These are phyloP conservation scores for Rhizoctonia solani DNA, from an alignment of 1,284 basidiomycete species.

Conservation along the genomic window DNA sequence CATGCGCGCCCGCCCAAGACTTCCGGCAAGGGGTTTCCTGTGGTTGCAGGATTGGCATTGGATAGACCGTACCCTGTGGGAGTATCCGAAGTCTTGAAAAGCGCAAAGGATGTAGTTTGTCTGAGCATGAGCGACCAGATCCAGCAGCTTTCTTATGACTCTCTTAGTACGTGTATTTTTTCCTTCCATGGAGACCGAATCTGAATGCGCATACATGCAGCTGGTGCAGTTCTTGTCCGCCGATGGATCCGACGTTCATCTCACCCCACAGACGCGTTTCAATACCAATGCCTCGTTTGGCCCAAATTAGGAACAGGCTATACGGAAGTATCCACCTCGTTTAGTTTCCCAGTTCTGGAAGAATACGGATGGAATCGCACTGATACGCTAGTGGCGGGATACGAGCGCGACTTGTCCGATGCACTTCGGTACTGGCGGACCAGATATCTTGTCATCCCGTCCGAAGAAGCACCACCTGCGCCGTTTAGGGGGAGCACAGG, in stretches of 20 bases:
- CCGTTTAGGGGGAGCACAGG: constrained; percentile 4
- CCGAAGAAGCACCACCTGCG: constrained; percentile 52
- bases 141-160: constrained; percentile 82
- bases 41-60: constrained; percentile 20
- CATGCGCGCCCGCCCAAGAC: constrained; percentile 36
- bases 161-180: constrained; percentile 61
- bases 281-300: constrained; percentile 92
- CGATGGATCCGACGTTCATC: constrained; percentile 80
- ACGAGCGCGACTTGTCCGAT: constrained; percentile 79
- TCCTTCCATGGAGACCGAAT: background rate
- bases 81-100: constrained; percentile 70
- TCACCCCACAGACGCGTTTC: constrained; percentile 60
- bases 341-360: constrained; percentile 77
- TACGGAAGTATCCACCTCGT: constrained; percentile 76
- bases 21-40: constrained; percentile 20
- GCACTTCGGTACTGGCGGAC: constrained; percentile 92
- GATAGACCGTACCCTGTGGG: constrained; percentile 54
- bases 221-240: constrained; percentile 67
- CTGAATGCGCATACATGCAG: constrained; percentile 2
- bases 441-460: constrained; percentile 92
- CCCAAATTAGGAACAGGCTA: constrained; percentile 87
- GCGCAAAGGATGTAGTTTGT: constrained; percentile 74
- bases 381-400: constrained; percentile 84
- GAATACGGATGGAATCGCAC: constrained; percentile 81
- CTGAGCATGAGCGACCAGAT: constrained; percentile 95